phyloP scores from a whole-genome alignment of 768 basidiomycete species.

The Phanerochaete sordida region DNA sequence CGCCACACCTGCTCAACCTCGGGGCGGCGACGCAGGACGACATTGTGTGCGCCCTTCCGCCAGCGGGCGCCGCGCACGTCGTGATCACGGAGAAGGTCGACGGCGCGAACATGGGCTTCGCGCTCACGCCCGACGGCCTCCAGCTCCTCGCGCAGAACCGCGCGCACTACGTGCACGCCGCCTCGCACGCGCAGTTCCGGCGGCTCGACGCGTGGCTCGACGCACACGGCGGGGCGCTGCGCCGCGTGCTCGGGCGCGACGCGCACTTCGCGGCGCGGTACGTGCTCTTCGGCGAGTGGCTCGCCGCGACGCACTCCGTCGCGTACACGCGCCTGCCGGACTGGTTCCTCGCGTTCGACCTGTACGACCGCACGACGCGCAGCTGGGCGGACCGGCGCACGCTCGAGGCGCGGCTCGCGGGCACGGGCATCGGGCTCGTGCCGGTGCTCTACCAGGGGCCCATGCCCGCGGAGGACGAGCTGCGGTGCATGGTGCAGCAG shows the following conservation, averaged over 20 bases:
- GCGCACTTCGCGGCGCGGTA: conserved; percentile 51
- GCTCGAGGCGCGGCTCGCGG: conserved; percentile 32
- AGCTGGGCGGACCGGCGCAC: conserved; percentile 36
- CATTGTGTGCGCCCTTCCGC: conserved; percentile 14
- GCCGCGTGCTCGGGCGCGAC: conserved; percentile 40
- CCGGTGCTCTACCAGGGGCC: conserved; percentile 42
- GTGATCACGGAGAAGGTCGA: conserved; percentile 64
- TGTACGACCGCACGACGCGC: conserved; percentile 49
- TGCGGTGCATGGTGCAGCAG: conserved; percentile 43
- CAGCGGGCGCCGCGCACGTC: conserved; percentile 21
- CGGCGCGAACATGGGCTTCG: conserved; percentile 67
- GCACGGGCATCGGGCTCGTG: conserved; percentile 38
- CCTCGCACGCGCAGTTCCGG: conserved; percentile 60
- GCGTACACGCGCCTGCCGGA: conserved; percentile 51
- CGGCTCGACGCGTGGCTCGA: conserved; percentile 55
- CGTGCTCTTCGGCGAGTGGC: conserved; percentile 63
- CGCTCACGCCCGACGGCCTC: conserved; percentile 43
- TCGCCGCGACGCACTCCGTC: conserved; percentile 59
- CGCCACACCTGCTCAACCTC: conserved; percentile 54
- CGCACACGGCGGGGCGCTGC: conserved; percentile 40
- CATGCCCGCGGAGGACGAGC: conserved; percentile 36
- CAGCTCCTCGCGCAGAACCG: conserved; percentile 57
- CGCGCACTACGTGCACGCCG: conserved; percentile 54
- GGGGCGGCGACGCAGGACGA: conserved; percentile 57
- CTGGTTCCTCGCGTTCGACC: conserved; percentile 55